Evolutionary conservation across 2,329 filamentous ascomycete genomes (phyloP), one percentile per base, ranked within the genome.

Genomic region (Colletotrichum lentis): DNA sequence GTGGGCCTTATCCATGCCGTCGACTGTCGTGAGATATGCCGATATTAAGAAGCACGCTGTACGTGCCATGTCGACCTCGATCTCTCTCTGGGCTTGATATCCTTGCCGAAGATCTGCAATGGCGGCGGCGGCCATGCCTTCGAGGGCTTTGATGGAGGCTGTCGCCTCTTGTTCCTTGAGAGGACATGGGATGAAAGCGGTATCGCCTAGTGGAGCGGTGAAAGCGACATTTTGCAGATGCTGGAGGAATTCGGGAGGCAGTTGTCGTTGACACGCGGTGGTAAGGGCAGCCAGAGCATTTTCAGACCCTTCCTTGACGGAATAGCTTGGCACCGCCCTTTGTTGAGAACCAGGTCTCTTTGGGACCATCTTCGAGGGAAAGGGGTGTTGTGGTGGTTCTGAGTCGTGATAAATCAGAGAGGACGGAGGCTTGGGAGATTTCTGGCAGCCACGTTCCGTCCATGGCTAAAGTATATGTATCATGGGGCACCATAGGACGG

Each of bases 101-200:
- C 81, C 83, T 73, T 82, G 82, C 54, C 82, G 79, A 31, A 90
- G 75, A 73, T 88, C 81, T 11, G 84, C 86, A 67, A 91, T 83
- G 1, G 85, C 83, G n/a, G 84, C 84, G 3, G 86, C 86, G n/a
- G 87, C 80, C 46, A 84, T 82, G 5, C 84, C 88, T 72, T 90
- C 88, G 6, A 89, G 78, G 6, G 83, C 87, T 73, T 89, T 89
- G 70, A 90, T 77, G 3, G 87, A 79, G 37, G 76, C 76, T 5
- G 74, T 74, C 6, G 77, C 75, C 67, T 82, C 80, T 62, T 81
- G 79, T 69, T 82, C 78, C 64, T 76, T 79, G 39, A 81, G 69
- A n/a, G 80, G 80, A 37, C 76, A 79, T 5, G 80, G 80, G 24
- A 82, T 77, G 65, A 79, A 78, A 37, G 77, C 71, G 31, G 70